Base-by-base conservation (phyloP, 169 alveolate genomes). In the Plasmodium billcollinsi region DNA sequence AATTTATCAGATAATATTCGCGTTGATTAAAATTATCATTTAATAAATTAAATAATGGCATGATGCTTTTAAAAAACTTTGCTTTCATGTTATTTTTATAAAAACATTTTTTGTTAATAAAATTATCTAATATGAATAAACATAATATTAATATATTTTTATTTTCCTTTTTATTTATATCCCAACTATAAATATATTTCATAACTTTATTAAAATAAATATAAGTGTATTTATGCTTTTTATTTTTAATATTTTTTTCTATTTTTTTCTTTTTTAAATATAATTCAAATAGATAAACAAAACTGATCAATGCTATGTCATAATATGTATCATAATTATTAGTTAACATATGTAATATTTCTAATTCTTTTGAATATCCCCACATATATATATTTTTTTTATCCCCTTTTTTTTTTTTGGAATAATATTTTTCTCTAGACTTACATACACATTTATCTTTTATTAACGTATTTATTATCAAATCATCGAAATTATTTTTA, bases 321-420 rank as follows among this genome's bases (percentile, higher is more conserved):
- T 86, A 71, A 72, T 86, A 86, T 20, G 20, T 67, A 12, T 86
- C 78, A 56, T 86, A 86, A 39, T 86, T 49, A 29, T 86, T 86
- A 11, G 78, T 61, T 66, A 72, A 54, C 20, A 86, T 71, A 59
- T 72, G 26, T 72, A 73, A 52, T 58, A 69, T 45, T 14, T 83
- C 85, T 72, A 83, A 39, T 47, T 67, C 74, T 9, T 72, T 61
- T 9, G 21, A 29, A 12, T 71, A 39, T 12, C 47, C 89, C 8
- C 50, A 66, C 0, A 43, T 20, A 7, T 26, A 43, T 15, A 29
- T 61, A 15, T 74, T 61, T 39, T 39, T 5, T 39, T 39, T 5
- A 39, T 39, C 47, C 43, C 49, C 63, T 61, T 61, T 74, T 2
- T 11, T 50, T 7, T 12, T 29, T 20, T 29, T 21, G 8, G 50